A percentile compares a stretch with the other conserved stretches of the same genome.
Conservation (phyloP, 768 basidiomycete genomes). For the Boletus vinaceobasis region DNA sequence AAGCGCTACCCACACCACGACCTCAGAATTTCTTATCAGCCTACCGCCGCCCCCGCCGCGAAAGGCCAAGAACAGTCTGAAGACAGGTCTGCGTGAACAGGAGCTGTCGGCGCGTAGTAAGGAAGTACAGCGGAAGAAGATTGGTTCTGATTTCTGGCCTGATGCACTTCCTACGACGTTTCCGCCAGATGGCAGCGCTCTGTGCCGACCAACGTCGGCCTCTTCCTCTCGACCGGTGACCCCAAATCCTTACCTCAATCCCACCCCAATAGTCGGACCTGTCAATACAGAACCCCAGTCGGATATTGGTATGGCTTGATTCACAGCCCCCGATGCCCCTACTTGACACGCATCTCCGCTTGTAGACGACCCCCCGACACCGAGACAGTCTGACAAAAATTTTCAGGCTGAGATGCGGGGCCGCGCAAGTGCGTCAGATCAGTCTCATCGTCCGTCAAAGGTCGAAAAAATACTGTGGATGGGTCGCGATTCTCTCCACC, state of each 20-base stretch:
- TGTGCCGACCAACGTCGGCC: constrained; percentile 2
- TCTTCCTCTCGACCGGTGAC: constrained; percentile 21
- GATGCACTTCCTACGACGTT: constrained; percentile 11
- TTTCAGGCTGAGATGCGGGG: constrained; percentile 3
- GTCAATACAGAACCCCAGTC: constrained; percentile 1
- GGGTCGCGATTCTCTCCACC: constrained; percentile 28
- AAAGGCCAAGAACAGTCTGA: constrained; percentile 12
- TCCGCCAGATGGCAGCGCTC: background rate
- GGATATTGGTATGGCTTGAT: constrained; percentile 15
- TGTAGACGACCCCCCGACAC: constrained; percentile 15
- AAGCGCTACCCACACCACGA: constrained; percentile 3
- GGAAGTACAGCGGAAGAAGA: constrained; percentile 13
- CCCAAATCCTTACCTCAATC: constrained; percentile 37
- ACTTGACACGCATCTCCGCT: background rate
- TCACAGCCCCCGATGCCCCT: background rate
- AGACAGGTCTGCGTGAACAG: constrained; percentile 12
- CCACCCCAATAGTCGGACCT: constrained; percentile 26
- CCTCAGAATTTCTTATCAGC: constrained; percentile 22
- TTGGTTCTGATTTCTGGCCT: constrained; percentile 25
- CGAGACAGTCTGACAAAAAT: constrained; percentile 2
- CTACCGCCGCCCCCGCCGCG: constrained; percentile 37
- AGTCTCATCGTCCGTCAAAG: constrained; percentile 24
- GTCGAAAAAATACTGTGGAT: constrained; percentile 34
- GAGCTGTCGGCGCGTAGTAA: constrained; percentile 16
- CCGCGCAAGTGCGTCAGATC: constrained; percentile 1